Evolutionary conservation across 2,329 filamentous ascomycete genomes (phyloP).

Genomic region (Epichloe bromicola): DNA sequence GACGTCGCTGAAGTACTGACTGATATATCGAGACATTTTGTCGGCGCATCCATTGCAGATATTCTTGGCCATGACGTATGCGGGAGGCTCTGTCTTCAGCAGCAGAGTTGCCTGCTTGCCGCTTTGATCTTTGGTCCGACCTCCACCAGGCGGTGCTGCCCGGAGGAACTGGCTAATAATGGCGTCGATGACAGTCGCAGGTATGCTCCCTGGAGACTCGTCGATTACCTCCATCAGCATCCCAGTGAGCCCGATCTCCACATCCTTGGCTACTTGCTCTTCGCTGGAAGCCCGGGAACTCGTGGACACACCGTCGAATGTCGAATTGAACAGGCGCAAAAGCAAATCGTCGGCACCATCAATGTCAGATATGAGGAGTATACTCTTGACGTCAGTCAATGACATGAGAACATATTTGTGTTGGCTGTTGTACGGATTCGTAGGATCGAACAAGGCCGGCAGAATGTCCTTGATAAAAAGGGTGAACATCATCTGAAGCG

Average conservation of each 20-base stretch:
- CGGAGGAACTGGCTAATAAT: constrained; percentile 93
- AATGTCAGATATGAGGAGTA: constrained; percentile 80
- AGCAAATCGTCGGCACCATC: constrained; percentile 70
- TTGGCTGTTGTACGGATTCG: constrained; percentile 82
- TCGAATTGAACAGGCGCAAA: constrained; percentile 68
- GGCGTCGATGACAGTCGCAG: constrained; percentile 73
- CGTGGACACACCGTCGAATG: constrained; percentile 83
- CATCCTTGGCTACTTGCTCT: constrained; percentile 80
- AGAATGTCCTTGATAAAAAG: constrained; percentile 75
- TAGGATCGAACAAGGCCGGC: constrained; percentile 72
- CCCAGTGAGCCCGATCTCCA: constrained; percentile 83
- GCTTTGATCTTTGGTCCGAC: constrained; percentile 51
- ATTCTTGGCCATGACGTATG: constrained; percentile 92
- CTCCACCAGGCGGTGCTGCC: constrained; percentile 58
- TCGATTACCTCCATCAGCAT: constrained; percentile 78
- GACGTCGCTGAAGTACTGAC: constrained; percentile 93
- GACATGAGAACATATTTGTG: constrained; percentile 86
- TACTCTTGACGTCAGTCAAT: constrained; percentile 85
- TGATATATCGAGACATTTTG: constrained; percentile 89
- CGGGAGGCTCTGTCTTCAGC: constrained; percentile 78
- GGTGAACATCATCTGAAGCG: constrained; percentile 74
- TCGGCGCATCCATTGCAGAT: constrained; percentile 82
- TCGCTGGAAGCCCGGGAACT: constrained; percentile 61
- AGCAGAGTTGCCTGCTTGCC: constrained; percentile 70
- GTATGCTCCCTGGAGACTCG: constrained; percentile 57